phyloP scores from a whole-genome alignment of 371 early-diverging fungal genomes.

The Mucor lusitanicus region DNA sequence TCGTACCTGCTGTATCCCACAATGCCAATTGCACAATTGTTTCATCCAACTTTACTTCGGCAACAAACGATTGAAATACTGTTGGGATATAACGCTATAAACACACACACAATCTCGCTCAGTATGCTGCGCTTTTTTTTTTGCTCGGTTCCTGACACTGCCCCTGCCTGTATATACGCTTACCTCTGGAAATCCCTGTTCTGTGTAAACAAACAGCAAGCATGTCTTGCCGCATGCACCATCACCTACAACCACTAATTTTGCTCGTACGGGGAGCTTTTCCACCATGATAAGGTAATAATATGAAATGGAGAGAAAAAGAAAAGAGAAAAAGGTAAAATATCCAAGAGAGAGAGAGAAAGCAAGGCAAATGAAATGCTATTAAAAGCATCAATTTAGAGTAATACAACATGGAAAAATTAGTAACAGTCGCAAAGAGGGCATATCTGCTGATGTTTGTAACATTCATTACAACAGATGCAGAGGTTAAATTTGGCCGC shows the following conservation, averaged over 20 bases:
- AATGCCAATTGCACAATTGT: conserved; percentile 59
- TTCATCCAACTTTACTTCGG: conserved; percentile 59
- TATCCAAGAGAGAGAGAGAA: background rate
- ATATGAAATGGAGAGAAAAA: background rate
- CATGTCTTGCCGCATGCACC: conserved; percentile 76
- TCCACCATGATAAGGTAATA: background rate
- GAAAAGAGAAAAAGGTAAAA: background rate
- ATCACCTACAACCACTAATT: conserved; percentile 80
- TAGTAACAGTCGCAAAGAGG: background rate
- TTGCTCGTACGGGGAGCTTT: conserved; percentile 23
- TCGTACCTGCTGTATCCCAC: conserved; percentile 75
- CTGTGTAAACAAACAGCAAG: conserved; percentile 40
- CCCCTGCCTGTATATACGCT: background rate
- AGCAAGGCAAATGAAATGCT: background rate
- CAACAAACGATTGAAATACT: conserved; percentile 68
- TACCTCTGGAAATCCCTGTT: conserved; percentile 46
- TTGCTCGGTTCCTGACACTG: background rate
- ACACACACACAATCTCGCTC: background rate
- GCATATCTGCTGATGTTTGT: background rate
- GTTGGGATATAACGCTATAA: conserved; percentile 61
- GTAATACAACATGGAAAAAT: background rate
- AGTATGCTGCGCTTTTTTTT: background rate
- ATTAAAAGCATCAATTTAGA: background rate
- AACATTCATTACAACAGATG: background rate
- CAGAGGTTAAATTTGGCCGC: too few relatives aligned